Evolutionary conservation across 805 yeast species (phyloP), one percentile per base, ranked within the genome.

Genomic region (Saccharomycopsis babjevae): DNA sequence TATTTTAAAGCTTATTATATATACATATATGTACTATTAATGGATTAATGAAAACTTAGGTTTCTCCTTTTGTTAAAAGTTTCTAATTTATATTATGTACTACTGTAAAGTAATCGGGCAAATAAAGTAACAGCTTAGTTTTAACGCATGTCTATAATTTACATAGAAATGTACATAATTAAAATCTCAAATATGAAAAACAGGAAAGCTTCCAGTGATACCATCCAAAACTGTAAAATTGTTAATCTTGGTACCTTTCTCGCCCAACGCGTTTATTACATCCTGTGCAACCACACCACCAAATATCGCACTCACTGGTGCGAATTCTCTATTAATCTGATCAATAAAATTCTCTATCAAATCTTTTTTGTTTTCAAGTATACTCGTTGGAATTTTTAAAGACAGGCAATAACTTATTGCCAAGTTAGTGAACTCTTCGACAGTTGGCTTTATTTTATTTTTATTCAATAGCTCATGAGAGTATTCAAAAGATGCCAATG

Each of bases 231-330:
- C 73, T 65, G 88, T 77, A 58, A 89, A 77, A 70, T 94, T 94
- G 70, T 90, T 92, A 43, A 92, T 77, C 2, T 97, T 96, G 50
- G 84, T 78, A 67, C 89, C 91, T 66, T 85, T 83, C 66, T 82
- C 81, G 52, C 94, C 86, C 58, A 93, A 72, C 59, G 79, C 83
- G 73, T 94, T 94, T 55, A 94, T 87, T 15, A 90, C 86, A 70
- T 92, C 97, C 72, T 94, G 99, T 1, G 96, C 88, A 28, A 93
- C 72, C 1, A 89, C 79, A 1, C 98, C 99, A 5, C 98, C 99
- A 6, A 93, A 66, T 1, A 94, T 81, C 0, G 98, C 96, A 4
- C 94, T 83, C 0, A 85, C 85, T 1, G 97, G 97, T 11, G 90
- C 80, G 66, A 88, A 82, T 68, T 91, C 96, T 1, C 89, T 69